These are phyloP conservation scores for Malassezia equina DNA, from an alignment of 1,284 basidiomycete genomes.

Conservation along the genomic window DNA sequence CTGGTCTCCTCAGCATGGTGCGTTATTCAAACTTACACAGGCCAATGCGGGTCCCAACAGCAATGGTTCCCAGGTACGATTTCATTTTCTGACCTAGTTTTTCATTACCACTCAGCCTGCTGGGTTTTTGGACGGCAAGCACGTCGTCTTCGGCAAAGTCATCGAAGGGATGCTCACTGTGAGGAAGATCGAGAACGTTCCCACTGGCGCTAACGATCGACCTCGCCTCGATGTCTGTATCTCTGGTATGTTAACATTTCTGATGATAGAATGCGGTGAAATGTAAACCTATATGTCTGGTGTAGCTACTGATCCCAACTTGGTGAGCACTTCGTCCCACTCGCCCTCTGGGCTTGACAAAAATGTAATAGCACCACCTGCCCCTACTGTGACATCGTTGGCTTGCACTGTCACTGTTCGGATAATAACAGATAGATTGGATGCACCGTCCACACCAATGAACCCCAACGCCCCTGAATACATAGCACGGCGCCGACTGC, in stretches of 20 bases:
- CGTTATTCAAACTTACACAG: slow-evolving; percentile 1
- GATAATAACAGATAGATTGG: slow-evolving; percentile 92
- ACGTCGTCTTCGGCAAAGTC: slow-evolving; percentile 84
- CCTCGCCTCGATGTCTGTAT: slow-evolving; percentile 34
- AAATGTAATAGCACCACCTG: slow-evolving; percentile 90
- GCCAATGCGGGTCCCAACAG: slow-evolving; percentile 43
- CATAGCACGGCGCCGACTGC: slow-evolving; percentile 55
- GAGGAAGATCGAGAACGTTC: slow-evolving; percentile 44
- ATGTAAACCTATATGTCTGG: slow-evolving; percentile 26
- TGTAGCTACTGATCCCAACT: slow-evolving; percentile 49
- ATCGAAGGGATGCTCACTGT: slow-evolving; percentile 42
- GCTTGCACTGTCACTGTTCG: slow-evolving; percentile 77
- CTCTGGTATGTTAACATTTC: slow-evolving; percentile 23
- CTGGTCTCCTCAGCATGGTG: slow-evolving; percentile 46
- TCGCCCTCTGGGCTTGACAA: slow-evolving; percentile 74
- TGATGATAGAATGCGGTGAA: slow-evolving; percentile 38
- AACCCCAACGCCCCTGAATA: slow-evolving; percentile 84
- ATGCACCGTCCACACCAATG: slow-evolving; percentile 74
- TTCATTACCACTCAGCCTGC: slow-evolving; percentile 91
- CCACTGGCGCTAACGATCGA: slow-evolving; percentile 38
- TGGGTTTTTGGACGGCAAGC: slow-evolving; percentile 86
- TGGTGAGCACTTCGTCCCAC: slow-evolving; percentile 87
- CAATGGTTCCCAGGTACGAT: slow-evolving; percentile 33
- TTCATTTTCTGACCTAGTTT: slow-evolving; percentile 57
- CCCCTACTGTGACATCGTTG: slow-evolving; percentile 58